Base-by-base conservation (phyloP, 768 basidiomycete species). In the Vararia minispora region DNA sequence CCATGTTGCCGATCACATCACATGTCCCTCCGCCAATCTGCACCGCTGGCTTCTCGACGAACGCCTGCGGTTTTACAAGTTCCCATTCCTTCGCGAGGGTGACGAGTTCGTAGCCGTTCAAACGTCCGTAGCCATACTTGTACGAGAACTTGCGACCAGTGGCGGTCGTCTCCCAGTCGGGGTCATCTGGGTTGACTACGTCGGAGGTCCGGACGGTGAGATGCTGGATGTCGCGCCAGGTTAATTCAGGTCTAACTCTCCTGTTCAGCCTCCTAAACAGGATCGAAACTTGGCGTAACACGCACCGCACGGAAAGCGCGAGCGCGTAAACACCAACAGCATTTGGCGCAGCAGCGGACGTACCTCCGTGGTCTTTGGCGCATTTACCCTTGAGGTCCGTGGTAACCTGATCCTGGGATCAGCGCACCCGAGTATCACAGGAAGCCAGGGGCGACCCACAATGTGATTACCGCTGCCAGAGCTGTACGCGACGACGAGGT, bases 331-430 rank as follows among this genome's bases (percentile, higher is more conserved):
- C 86, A 20, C 90, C 95, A 11, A 80, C 91, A 18, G 90, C 95
- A 47, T 98, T 87, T 6, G 95, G 95, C 6, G 95, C 95, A 4
- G 95, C 95, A 17, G 95, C 95, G 12, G 94, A 97, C 2, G 95
- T 99, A 12, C 95, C 95, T 17, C 95, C 95, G 52, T 99, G 95
- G 0, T 63, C 70, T 28, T 65, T 68, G 1, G 91, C 72, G 57
- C 95, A 99, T 35, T 72, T 65, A 46, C 83, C 74, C 55, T 83
- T 71, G 32, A 83, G 79, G 54, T 98, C 95, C 11, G 92, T 97
- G 5, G 95, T 99, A 31, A 88, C 81, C 92, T 97, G 52, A 20
- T 33, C 39, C 11, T 35, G 51, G 20, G 49, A 51, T 51, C 28
- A 45, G 38, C 36, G 39, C 31, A 35, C 24, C 27, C 24, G 18